Evolutionary conservation across 2,329 filamentous ascomycete species (phyloP), one percentile per base, ranked within the genome.

Genomic region (Aureobasidium sp.): DNA sequence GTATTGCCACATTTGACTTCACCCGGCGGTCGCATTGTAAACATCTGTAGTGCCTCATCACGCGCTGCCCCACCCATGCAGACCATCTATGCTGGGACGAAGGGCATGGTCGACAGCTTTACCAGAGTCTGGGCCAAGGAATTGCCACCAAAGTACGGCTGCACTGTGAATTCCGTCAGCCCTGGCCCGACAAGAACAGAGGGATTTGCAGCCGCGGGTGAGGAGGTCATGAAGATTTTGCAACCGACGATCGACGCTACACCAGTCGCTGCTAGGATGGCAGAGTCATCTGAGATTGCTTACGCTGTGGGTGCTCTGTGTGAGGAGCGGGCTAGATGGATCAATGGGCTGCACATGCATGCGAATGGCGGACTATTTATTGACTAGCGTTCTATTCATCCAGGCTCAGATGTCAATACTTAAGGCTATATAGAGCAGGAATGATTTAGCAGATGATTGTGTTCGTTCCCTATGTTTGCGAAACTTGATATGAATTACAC

Each of bases 21-120:
- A 50, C 50, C 65, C 57, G 70, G 70, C 23, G 69, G 71, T 1
- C 71, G 78, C 10, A 79, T 80, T 58, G 69, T 80, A 66, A 79
- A 79, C 63, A 77, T 80, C 52, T 71, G 68, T 32, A 75, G 71
- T 61, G 71, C 75, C 37, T 73, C 72, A 15, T 68, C 74, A 34
- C 68, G 72, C 6, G 73, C 65, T 17, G 71, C 70, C 2, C 74
- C 74, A 7, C 61, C 74, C 10, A 67, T 71, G 62, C 75, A 77
- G 65, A 79, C 77, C n/a, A 77, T 81, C 63, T 81, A 81, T 66
- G 76, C 77, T 3, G 78, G 78, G 0, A 79, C 76, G 9, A 81
- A 81, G 66, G 77, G 76, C n/a, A 79, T 80, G 76, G 72, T 79
- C 0, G 79, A 80, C 64, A 73, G 72, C 2, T 79, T 80, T 61